A percentile compares a stretch with the other conserved stretches of the same genome.
phyloP scores from a whole-genome alignment of 2,329 filamentous ascomycete species.

The Alternaria infectoria region DNA sequence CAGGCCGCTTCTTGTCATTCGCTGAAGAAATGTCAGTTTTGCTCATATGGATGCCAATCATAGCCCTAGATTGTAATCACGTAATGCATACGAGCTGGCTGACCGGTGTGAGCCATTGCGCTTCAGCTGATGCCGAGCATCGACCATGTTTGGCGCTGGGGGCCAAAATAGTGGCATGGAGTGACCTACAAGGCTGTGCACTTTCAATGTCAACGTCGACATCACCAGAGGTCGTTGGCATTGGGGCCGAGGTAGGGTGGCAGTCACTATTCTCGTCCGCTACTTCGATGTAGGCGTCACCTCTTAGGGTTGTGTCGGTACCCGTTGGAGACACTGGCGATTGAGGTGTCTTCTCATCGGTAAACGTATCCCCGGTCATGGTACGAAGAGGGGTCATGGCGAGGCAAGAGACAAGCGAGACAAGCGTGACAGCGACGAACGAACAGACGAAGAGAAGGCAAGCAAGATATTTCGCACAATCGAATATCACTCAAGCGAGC shows the following conservation, averaged over 20 bases:
- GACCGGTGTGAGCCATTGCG: neutral
- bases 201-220: slow-evolving; percentile 12
- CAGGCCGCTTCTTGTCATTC: slow-evolving; percentile 31
- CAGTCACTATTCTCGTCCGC: slow-evolving; percentile 19
- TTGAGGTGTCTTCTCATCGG: slow-evolving; percentile 30
- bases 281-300: slow-evolving; percentile 43
- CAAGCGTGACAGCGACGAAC: too few species aligned
- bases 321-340: slow-evolving; percentile 37
- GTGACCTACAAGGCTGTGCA: slow-evolving; percentile 44
- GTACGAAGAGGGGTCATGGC: slow-evolving; percentile 37
- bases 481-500: slow-evolving; percentile 17
- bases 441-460: neutral
- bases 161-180: slow-evolving; percentile 11
- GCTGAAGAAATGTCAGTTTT: slow-evolving; percentile 24
- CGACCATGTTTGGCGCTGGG: slow-evolving; percentile 9
- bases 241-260: slow-evolving; percentile 16
- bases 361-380: slow-evolving; percentile 42
- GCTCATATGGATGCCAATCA: neutral
- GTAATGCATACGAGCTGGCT: neutral
- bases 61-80: neutral
- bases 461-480: slow-evolving; percentile 7
- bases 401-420: neutral
- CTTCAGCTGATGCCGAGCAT: neutral
- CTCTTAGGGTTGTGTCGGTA: slow-evolving; percentile 37
- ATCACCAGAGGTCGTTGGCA: slow-evolving; percentile 15